Conservation (phyloP, 176 grass and related monocot species). For the Tillandsia leiboldiana region DNA sequence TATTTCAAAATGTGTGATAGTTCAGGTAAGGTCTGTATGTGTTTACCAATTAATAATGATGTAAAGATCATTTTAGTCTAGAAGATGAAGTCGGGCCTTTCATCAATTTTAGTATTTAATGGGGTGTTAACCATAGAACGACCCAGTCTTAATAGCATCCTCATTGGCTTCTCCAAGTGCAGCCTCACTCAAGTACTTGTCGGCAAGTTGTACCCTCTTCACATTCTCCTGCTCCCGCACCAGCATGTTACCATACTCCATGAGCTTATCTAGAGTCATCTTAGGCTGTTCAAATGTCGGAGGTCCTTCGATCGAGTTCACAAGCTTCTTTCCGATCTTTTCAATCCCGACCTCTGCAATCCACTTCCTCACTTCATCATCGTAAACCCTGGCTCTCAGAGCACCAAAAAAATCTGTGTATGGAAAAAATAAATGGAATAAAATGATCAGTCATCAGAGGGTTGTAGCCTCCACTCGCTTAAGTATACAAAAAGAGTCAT, state of each 20-base stretch:
- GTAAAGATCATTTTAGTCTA: no score
- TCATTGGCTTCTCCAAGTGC: conserved; percentile 66
- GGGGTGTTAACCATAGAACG: conserved; percentile 35
- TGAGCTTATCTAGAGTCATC: conserved; percentile 59
- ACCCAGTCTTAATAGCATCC: conserved; percentile 51
- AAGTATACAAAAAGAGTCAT: no score
- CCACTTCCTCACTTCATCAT: conserved; percentile 79
- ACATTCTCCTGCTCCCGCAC: conserved; percentile 81
- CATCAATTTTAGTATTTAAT: no score
- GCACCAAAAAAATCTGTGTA: conserved; percentile 76
- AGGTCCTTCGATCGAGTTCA: conserved; percentile 68
- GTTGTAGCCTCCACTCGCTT: not conserved
- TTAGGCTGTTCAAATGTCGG: conserved; percentile 57
- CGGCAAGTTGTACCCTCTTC: conserved; percentile 72
- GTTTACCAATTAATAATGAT: no score
- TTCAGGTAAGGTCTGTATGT: no score
- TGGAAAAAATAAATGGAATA: not conserved
- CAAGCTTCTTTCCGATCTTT: conserved; percentile 47
- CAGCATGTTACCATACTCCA: conserved; percentile 63
- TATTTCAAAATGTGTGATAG: no score
- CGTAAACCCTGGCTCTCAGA: conserved; percentile 71
- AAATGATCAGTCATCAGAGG: not conserved
- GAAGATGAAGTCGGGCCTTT: no score
- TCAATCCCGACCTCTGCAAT: conserved; percentile 31
- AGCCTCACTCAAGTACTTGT: conserved; percentile 65